Conservation (phyloP, 306 rosid genomes). For the Fagus crenata region DNA sequence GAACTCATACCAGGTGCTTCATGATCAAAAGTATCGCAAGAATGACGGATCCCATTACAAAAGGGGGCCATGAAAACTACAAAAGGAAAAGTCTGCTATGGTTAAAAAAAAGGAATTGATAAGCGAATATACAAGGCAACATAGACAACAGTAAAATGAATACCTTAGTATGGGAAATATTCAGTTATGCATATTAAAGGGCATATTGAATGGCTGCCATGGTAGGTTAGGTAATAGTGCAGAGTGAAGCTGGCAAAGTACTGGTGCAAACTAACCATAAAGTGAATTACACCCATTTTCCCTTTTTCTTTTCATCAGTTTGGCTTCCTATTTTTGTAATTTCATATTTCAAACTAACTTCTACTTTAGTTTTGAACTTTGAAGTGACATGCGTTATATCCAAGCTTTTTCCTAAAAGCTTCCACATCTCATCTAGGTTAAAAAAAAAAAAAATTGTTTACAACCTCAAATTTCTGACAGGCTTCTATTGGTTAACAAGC, state of each 20-base stretch:
- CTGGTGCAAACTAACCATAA: neutral
- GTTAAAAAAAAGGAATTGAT: constrained; percentile 33
- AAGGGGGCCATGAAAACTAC: constrained; percentile 94
- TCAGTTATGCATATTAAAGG: neutral
- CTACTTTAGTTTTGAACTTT: neutral
- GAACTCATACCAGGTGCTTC: constrained; percentile 83
- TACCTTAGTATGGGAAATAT: constrained; percentile 2
- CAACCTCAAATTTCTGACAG: neutral
- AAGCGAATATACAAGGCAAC: constrained; percentile 18
- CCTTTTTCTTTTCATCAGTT: neutral
- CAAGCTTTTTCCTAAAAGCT: neutral
- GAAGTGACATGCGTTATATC: neutral
- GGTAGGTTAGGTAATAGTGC: neutral
- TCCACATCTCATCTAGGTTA: neutral
- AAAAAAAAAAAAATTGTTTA: neutral
- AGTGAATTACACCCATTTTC: neutral
- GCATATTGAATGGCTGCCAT: neutral
- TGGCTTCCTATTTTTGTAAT: neutral
- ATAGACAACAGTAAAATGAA: constrained; percentile 9
- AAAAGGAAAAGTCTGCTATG: constrained; percentile 42
- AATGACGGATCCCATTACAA: constrained; percentile 82
- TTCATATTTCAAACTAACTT: neutral
- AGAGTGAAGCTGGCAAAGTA: neutral
- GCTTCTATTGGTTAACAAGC: neutral
- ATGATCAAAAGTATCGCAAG: constrained; percentile 72